Conservation (phyloP, 2,329 filamentous ascomycete genomes). For the Rutstroemia sp. region DNA sequence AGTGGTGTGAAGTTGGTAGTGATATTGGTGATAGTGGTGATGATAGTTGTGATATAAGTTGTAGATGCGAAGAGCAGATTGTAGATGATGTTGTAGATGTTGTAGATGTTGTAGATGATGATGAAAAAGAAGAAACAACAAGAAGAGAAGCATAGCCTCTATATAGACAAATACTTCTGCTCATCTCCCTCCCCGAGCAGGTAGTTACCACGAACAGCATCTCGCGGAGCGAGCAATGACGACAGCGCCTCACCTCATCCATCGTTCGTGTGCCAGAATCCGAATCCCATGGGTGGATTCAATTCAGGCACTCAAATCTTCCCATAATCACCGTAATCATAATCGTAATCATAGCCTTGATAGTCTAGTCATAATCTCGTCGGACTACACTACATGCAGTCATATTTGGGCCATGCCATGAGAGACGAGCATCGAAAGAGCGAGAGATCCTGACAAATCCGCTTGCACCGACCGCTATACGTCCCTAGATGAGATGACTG, state of each 20-base stretch:
- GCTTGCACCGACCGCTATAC: neutral
- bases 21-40: neutral
- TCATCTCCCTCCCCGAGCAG: neutral
- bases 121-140: neutral
- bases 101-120: neutral
- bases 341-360: neutral
- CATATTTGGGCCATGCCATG: neutral
- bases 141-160: neutral
- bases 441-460: conserved; percentile 7
- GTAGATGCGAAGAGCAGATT: neutral
- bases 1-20: neutral
- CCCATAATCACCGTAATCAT: neutral
- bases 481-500: neutral
- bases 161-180: neutral
- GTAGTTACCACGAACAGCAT: neutral
- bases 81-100: neutral
- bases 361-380: neutral
- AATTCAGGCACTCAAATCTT: too few species aligned
- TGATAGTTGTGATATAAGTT: neutral
- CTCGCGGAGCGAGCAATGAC: neutral
- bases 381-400: neutral
- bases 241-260: conserved; percentile 10
- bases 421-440: too few species aligned
- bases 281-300: neutral
- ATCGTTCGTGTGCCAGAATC: neutral